These are phyloP conservation scores for Quercus ilex DNA, from an alignment of 306 rosid genomes.

Conservation along the genomic window DNA sequence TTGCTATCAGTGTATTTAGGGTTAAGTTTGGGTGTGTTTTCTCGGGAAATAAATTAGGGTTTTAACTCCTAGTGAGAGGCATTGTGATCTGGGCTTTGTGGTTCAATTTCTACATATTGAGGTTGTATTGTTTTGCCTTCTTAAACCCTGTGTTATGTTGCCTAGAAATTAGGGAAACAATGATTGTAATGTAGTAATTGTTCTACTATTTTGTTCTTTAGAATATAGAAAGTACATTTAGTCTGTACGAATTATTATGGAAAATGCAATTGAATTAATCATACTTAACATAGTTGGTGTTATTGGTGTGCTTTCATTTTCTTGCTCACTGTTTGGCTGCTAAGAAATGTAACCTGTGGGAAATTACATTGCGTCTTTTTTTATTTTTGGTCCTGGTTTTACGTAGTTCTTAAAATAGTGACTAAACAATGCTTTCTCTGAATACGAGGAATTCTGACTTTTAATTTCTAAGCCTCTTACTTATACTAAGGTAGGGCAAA, in stretches of 20 bases:
- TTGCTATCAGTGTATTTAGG: background rate
- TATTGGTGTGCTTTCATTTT: background rate
- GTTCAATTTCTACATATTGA: background rate
- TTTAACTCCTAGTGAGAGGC: background rate
- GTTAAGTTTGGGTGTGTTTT: conserved; percentile 11
- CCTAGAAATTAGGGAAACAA: background rate
- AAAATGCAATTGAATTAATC: background rate
- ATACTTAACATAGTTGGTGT: background rate
- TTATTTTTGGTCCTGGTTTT: background rate
- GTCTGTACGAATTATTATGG: background rate
- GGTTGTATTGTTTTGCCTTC: background rate
- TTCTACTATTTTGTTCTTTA: background rate
- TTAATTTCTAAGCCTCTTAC: no score
- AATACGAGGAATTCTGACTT: no score
- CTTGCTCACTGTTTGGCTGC: background rate
- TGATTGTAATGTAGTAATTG: background rate
- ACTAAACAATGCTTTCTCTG: no score
- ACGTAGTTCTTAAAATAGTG: no score
- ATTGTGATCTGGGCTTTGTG: background rate
- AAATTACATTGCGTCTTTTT: background rate
- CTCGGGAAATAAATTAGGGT: background rate
- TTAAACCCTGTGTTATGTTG: background rate
- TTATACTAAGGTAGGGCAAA: no score
- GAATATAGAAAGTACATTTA: background rate
- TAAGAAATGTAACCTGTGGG: background rate